phyloP scores from a whole-genome alignment of 2,329 filamentous ascomycete species.

The Leptosphaerulina australis region DNA sequence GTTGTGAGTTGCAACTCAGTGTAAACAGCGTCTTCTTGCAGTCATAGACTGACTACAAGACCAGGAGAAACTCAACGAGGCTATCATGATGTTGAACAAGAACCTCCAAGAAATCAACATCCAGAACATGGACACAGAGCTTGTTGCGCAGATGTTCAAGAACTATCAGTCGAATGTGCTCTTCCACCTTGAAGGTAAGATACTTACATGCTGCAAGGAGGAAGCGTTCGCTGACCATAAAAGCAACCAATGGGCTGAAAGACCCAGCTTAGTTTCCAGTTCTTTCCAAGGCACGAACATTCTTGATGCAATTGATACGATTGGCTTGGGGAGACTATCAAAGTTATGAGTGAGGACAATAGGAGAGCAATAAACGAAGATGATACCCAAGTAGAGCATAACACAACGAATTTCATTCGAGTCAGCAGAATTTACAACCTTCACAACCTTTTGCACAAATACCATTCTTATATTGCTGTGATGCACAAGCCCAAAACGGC shows the following conservation, averaged over 20 bases:
- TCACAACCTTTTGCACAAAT: too few species aligned
- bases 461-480: too few species aligned
- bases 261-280: conserved; percentile 67
- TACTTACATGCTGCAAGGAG: background rate
- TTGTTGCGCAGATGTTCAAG: conserved; percentile 99
- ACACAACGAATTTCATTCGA: background rate
- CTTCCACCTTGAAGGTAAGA: conserved; percentile 91
- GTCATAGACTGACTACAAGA: conserved; percentile 5
- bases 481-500: too few species aligned
- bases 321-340: background rate
- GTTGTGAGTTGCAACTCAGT: conserved; percentile 69
- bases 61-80: conserved; percentile 96
- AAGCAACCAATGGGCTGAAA: conserved; percentile 83
- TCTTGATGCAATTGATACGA: background rate
- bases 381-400: conserved; percentile 9
- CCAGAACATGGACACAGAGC: conserved; percentile 97
- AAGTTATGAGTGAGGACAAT: background rate
- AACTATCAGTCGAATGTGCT: conserved; percentile 98
- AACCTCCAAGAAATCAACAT: conserved; percentile 95
- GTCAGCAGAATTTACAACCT: background rate
- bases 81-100: conserved; percentile 90
- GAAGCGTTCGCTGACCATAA: conserved; percentile 3
- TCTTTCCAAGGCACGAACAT: background rate
- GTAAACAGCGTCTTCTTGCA: background rate
- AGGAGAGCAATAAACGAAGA: background rate